Conservation (phyloP, 371 early-diverging fungal genomes). For the Mortierella sp. region DNA sequence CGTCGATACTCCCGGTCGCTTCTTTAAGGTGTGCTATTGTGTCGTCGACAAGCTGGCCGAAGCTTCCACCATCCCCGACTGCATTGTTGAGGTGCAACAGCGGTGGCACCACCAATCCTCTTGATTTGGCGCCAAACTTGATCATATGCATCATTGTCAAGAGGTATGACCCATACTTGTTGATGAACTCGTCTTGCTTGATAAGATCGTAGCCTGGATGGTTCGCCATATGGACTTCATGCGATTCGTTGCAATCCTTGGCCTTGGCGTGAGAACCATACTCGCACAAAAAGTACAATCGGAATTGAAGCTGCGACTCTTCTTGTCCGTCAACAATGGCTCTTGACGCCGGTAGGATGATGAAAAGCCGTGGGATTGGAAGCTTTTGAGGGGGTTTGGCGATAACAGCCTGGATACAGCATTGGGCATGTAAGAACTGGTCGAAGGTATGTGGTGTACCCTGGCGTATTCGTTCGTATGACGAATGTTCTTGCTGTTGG, state of each 20-base stretch:
- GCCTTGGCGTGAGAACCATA: neutral
- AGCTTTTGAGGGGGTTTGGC: slow-evolving; percentile 22
- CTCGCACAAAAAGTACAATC: slow-evolving; percentile 1
- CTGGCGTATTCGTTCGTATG: too few species aligned
- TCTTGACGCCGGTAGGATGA: slow-evolving; percentile 16
- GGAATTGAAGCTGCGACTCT: neutral
- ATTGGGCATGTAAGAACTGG: slow-evolving; percentile 8
- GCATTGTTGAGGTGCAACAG: neutral
- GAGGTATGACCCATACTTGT: slow-evolving; percentile 6
- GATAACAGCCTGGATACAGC: slow-evolving; percentile 7
- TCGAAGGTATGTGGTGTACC: neutral
- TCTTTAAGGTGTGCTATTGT: neutral
- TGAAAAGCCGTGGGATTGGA: slow-evolving; percentile 26
- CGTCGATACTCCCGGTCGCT: neutral
- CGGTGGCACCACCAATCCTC: neutral
- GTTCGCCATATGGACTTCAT: slow-evolving; percentile 6
- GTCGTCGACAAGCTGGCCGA: neutral
- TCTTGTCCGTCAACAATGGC: neutral
- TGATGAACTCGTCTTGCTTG: neutral
- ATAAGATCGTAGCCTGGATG: slow-evolving; percentile 6
- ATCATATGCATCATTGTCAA: slow-evolving; percentile 4
- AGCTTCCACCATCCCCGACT: neutral
- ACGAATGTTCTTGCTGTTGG: too few species aligned
- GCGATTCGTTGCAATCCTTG: too few species aligned
- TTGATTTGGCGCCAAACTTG: neutral